Evolutionary conservation across 202 grass and related monocot species (phyloP).

Genomic region (Cymbopogon flexuosus): DNA sequence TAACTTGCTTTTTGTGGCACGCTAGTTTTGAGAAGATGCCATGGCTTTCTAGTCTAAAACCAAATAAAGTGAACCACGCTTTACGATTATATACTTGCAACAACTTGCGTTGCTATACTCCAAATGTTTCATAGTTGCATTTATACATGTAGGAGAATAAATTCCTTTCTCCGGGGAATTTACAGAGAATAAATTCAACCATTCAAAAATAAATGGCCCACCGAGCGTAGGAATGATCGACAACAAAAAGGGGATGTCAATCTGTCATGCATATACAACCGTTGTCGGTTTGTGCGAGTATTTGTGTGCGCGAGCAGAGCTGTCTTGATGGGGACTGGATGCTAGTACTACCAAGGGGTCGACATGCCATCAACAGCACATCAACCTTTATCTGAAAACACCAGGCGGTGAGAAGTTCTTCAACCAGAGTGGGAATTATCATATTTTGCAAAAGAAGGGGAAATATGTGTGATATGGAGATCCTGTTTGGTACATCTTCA

Average conservation of each 20-base stretch:
- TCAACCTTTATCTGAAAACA: not conserved
- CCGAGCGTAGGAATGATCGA: not conserved
- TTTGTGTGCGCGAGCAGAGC: not conserved
- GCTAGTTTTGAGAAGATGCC: not conserved
- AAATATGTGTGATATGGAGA: not conserved
- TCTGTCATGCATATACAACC: not conserved
- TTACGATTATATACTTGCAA: slow-evolving; percentile 1
- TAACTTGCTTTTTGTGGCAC: not conserved
- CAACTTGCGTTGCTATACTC: not conserved
- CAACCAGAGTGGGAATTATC: not conserved
- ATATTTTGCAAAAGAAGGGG: not conserved
- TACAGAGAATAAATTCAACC: not conserved
- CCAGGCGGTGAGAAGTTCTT: not conserved
- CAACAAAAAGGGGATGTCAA: not conserved
- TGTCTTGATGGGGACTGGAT: slow-evolving; percentile 10
- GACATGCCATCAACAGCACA: not conserved
- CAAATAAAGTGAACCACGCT: not conserved
- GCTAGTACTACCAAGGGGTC: not conserved
- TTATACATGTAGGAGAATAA: not conserved
- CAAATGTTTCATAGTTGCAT: not conserved
- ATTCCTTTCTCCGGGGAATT: not conserved
- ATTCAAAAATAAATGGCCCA: slow-evolving; percentile 7
- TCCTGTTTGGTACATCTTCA: no score
- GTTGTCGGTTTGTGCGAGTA: not conserved
- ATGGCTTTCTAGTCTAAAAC: not conserved